Evolutionary conservation across 1,284 basidiomycete species (phyloP).

Genomic region (Leccinum cinnamomeum): DNA sequence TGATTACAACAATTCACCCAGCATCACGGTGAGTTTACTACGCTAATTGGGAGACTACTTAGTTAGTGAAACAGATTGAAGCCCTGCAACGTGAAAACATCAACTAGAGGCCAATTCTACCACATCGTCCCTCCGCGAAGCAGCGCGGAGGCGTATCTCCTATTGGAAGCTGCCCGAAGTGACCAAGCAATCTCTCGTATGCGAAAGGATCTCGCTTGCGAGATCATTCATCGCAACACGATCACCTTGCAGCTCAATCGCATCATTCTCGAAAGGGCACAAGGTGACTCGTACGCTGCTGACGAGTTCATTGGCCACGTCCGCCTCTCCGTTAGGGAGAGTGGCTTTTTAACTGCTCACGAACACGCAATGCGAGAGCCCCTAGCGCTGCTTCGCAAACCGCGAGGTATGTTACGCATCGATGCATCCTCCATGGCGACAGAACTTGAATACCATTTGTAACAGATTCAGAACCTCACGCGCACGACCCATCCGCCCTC

Average conservation of each 20-base stretch:
- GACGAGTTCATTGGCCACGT: background rate
- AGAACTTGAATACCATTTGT: background rate
- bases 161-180: background rate
- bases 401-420: background rate
- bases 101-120: background rate
- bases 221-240: background rate
- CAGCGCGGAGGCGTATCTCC: background rate
- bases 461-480: background rate
- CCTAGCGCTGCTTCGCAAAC: background rate
- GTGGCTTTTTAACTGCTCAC: background rate
- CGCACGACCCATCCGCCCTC: background rate
- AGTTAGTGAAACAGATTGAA: background rate
- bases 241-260: slow-evolving; percentile 1
- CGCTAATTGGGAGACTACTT: background rate
- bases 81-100: background rate
- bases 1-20: background rate
- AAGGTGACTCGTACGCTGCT: background rate
- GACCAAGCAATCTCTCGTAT: background rate
- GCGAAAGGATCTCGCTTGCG: background rate
- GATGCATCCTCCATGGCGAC: background rate
- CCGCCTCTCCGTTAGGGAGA: background rate
- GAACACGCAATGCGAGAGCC: background rate
- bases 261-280: background rate
- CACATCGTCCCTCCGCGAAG: background rate
- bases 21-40: background rate